Base-by-base conservation (phyloP, 805 yeast genomes). In the Candida sphagnicola region DNA sequence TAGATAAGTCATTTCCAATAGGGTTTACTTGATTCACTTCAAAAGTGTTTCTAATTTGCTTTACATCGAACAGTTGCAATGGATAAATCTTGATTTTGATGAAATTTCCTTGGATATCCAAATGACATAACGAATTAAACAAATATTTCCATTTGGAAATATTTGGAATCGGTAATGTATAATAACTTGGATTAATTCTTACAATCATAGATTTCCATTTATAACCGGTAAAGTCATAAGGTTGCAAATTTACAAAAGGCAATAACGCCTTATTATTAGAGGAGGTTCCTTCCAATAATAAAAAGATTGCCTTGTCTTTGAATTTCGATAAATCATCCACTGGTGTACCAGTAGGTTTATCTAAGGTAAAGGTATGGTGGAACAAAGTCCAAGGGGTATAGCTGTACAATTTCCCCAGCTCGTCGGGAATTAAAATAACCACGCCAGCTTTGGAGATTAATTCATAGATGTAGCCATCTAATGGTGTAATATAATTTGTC, bases 221-320 rank as follows among this genome's bases (percentile, higher is more conserved):
- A 41, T 57, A 56, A 0, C 41, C 37, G 37, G 43, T 38, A 25
- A 64, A 54, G 3, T 53, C 41, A 28, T 51, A 51, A 14, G 37
- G 43, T 11, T 41, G 32, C 17, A 52, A 39, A 4, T 42, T 34
- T 25, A 65, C 62, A 39, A 85, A 74, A 3, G 87, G 78, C 44
- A 90, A 67, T 1, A 90, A 54, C 0, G 89, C 80, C 44, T 80
- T 80, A 36, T 95, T 93, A 54, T 90, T 91, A 0, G 95, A 78
- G 0, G 95, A 72, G 0, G 95, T 85, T 0, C 95, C 95, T 53
- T 89, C 97, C 2, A 82, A 70, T 41, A 88, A 78, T 16, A 84
- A 48, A 37, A 73, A 80, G 3, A 78, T 68, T 0, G 54, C 62
- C 30, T 73, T 70, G n/a, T 69, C 65, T 3, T 57, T 54, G 15